These are phyloP conservation scores for Leishmania martiniquensis DNA, from an alignment of 208 protist species.

Conservation along the genomic window DNA sequence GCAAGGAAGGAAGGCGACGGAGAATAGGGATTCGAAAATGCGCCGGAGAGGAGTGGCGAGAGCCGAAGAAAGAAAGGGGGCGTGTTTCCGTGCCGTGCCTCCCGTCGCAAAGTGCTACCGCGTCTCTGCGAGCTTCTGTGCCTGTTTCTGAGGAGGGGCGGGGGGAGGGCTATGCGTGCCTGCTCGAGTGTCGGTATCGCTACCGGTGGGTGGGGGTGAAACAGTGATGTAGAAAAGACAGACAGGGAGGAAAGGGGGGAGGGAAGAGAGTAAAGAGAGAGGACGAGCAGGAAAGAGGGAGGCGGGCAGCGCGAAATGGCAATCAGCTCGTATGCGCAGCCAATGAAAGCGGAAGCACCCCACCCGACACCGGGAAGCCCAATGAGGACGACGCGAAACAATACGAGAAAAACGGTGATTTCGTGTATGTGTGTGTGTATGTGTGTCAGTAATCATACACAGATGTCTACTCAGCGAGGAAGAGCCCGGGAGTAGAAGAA, in stretches of 20 bases:
- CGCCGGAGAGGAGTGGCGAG: background rate
- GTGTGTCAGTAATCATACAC: background rate
- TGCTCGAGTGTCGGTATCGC: background rate
- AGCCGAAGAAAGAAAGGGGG: background rate
- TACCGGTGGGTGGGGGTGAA: background rate
- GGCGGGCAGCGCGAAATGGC: background rate
- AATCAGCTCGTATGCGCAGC: background rate
- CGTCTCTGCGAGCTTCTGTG: background rate
- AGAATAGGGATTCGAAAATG: background rate
- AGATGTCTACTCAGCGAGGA: background rate
- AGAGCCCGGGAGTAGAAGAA: slow-evolving; percentile 3
- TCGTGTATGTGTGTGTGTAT: too few species aligned
- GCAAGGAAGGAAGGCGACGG: background rate
- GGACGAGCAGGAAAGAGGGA: background rate
- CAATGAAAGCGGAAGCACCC: background rate
- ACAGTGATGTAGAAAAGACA: background rate
- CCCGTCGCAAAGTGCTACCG: background rate
- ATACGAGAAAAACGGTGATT: background rate
- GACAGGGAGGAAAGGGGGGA: background rate
- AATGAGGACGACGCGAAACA: background rate
- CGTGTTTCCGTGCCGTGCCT: background rate
- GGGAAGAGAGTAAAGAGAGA: background rate
- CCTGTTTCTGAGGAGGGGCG: background rate
- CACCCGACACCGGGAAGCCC: background rate
- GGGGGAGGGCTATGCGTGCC: background rate